Evolutionary conservation across 2,329 filamentous ascomycete genomes (phyloP), one percentile per base, ranked within the genome.

Genomic region (Penicillium expansum): DNA sequence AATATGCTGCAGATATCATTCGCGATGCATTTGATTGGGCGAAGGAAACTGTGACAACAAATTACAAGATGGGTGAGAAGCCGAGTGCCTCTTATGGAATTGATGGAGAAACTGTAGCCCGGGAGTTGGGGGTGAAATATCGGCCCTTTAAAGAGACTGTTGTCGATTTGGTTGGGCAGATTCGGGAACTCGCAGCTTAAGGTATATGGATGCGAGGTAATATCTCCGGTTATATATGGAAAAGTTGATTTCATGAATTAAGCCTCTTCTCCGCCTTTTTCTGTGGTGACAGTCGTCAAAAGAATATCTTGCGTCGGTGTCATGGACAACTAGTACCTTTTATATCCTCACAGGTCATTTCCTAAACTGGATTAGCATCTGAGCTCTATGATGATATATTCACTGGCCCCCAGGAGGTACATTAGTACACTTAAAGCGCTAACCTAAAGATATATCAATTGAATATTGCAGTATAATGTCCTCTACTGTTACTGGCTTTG

Each of bases 1-100:
- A 70, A 0, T 55, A 77, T 13, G 80, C 77, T 0, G 76, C 77
- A 0, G 66, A 74, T 11, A 76, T 82, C 30, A 76, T 82, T 29
- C 62, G 60, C 0, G 70, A 74, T 2, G 67, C 70, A 27, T 81
- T 82, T 59, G 61, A 67, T 0, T 74, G 74, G 69, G 68, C 74
- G 0, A 69, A 63, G 39, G 66, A 64, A 11, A 60, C 49, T 42
- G 72, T 78, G 0, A 63, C 67, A 2, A 55, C 61, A 27, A 75
- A 75, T 45, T 69, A 75, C 6, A 70, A 75, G 55, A 48, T 55
- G 20, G 67, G 75, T 9, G 73, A 77, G 48, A 68, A 71, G 27
- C 74, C 65, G 2, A 29, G 13, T 42, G 49, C 42, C 3, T 51
- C 71, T 14, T 72, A 77, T 62, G 75, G 73, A 6, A 56, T 81